Evolutionary conservation across 805 yeast genomes (phyloP).

Genomic region (Pichia ethanolica): DNA sequence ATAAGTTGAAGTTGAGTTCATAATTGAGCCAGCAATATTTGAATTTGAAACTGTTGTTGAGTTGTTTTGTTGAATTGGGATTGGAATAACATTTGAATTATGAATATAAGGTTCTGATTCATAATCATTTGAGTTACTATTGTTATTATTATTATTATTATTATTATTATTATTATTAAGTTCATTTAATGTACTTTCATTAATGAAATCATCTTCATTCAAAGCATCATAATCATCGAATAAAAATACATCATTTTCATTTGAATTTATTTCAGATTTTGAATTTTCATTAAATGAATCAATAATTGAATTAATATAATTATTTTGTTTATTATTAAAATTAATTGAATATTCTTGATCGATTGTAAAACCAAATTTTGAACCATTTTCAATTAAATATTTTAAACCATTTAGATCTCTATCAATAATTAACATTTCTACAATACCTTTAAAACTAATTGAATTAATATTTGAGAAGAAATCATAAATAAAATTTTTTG

Average conservation of each 20-base stretch:
- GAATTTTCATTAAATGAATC: slow-evolving; percentile 11
- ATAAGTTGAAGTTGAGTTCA: slow-evolving; percentile 7
- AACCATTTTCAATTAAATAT: slow-evolving; percentile 23
- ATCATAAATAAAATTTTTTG: slow-evolving; percentile 38
- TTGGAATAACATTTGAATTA: slow-evolving; percentile 11
- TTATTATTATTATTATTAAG: background rate
- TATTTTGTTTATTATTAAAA: slow-evolving; percentile 12
- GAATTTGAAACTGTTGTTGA: background rate
- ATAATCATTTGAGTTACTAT: background rate
- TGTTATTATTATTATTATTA: background rate
- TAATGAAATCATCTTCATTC: slow-evolving; percentile 3
- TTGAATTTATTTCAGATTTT: no score
- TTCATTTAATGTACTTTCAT: background rate
- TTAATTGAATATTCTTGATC: slow-evolving; percentile 37
- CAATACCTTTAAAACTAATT: slow-evolving; percentile 33
- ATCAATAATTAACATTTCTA: slow-evolving; percentile 35
- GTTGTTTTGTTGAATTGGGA: slow-evolving; percentile 8
- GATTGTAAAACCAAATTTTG: slow-evolving; percentile 33
- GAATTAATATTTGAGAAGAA: slow-evolving; percentile 41
- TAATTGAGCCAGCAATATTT: slow-evolving; percentile 8
- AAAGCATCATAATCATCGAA: slow-evolving; percentile 10
- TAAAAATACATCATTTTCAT: slow-evolving; percentile 10
- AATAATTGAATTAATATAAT: slow-evolving; percentile 9
- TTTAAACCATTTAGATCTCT: slow-evolving; percentile 32
- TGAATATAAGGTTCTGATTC: background rate